Evolutionary conservation across 192 early-diverging fungal species (phyloP).

Genomic region (Spizellomyces punctatus): DNA sequence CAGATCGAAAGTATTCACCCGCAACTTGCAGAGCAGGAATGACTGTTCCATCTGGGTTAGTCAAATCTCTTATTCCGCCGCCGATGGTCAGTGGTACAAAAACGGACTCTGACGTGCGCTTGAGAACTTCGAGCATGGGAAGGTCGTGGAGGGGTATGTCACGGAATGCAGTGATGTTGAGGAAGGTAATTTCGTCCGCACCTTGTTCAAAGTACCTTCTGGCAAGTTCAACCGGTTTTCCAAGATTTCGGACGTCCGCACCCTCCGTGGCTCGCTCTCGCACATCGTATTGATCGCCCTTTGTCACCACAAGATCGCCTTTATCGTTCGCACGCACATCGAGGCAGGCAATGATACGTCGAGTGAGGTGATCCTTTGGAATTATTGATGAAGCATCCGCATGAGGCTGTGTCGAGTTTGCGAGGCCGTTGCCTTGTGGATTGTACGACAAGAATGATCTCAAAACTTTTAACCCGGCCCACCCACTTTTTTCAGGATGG

Average conservation of each 20-base stretch:
- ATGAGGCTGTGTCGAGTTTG: constrained; percentile 3
- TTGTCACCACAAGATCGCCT: constrained; percentile 98
- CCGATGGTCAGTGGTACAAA: constrained; percentile 99
- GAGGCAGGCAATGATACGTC: constrained; percentile 94
- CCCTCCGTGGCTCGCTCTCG: constrained; percentile 65
- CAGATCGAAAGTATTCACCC: constrained; percentile 97
- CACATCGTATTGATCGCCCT: constrained; percentile 99
- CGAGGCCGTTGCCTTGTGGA: constrained; percentile 8
- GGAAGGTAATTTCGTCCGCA: constrained; percentile 97
- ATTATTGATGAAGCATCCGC: not conserved
- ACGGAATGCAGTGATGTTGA: constrained; percentile 98
- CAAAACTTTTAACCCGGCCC: constrained; percentile 81
- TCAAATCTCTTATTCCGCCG: constrained; percentile 94
- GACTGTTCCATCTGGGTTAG: constrained; percentile 74
- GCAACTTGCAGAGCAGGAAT: constrained; percentile 93
- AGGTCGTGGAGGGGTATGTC: constrained; percentile 85
- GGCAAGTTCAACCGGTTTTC: constrained; percentile 95
- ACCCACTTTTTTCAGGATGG: constrained; percentile 98
- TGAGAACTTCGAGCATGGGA: constrained; percentile 95
- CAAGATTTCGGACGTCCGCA: constrained; percentile 86
- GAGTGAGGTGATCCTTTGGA: constrained; percentile 67
- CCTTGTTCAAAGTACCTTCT: constrained; percentile 91
- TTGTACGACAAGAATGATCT: constrained; percentile 68
- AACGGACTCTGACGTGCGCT: constrained; percentile 81
- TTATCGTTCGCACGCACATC: constrained; percentile 96